Conservation (phyloP, 2,329 filamentous ascomycete genomes). For the Cladosporium colombiae region DNA sequence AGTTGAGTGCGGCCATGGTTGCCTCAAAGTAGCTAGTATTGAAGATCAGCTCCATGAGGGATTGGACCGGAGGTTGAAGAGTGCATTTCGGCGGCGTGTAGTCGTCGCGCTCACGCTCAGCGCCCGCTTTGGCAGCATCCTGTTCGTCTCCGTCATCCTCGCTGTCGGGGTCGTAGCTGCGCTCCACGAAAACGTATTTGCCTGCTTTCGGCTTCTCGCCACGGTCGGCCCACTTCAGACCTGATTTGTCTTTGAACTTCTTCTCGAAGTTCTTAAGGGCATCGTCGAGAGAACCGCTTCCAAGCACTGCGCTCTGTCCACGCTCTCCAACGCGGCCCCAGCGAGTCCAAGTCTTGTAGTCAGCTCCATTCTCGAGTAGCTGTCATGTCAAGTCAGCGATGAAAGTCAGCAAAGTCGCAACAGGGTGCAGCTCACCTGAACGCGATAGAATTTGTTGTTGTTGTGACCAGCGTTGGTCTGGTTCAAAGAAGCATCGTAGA, state of each 20-base stretch:
- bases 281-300: conserved; percentile 38
- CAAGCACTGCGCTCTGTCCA: conserved; percentile 49
- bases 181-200: conserved; percentile 80
- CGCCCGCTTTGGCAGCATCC: conserved; percentile 28
- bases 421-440: conserved; percentile 56
- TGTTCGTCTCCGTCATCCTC: conserved; percentile 54
- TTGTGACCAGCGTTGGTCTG: conserved; percentile 72
- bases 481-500: conserved; percentile 78
- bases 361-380: conserved; percentile 11
- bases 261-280: conserved; percentile 52
- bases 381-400: not conserved
- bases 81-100: conserved; percentile 52
- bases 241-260: conserved; percentile 61
- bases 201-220: conserved; percentile 57
- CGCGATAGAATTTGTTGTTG: conserved; percentile 80
- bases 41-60: conserved; percentile 80
- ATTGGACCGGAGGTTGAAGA: conserved; percentile 61
- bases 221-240: conserved; percentile 53
- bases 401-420: too few relatives aligned
- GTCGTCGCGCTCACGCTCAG: conserved; percentile 25
- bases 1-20: conserved; percentile 67
- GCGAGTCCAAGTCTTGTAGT: conserved; percentile 64
- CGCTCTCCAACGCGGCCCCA: conserved; percentile 74
- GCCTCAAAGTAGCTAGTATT: conserved; percentile 71
- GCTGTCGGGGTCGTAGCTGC: conserved; percentile 70